Evolutionary conservation across 352 stramenopile species (phyloP).

Genomic region (Globisporangium paddicum): DNA sequence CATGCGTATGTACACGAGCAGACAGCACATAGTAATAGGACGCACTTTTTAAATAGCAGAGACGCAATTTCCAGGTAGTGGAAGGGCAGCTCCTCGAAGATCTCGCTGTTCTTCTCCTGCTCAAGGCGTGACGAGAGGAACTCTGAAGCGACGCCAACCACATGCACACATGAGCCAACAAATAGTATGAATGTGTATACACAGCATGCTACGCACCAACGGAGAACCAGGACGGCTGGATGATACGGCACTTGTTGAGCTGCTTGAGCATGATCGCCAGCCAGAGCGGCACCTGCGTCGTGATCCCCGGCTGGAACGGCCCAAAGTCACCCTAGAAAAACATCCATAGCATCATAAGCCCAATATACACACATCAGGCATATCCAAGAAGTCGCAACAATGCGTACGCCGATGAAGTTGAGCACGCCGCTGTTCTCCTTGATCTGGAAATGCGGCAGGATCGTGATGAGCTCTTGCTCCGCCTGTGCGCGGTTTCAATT

Average conservation of each 20-base stretch:
- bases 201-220: slow-evolving; percentile 32
- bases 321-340: slow-evolving; percentile 71
- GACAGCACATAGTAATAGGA: slow-evolving; percentile 5
- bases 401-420: slow-evolving; percentile 70
- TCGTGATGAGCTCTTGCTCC: slow-evolving; percentile 83
- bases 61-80: slow-evolving; percentile 86
- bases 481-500: slow-evolving; percentile 41
- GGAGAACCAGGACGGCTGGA: slow-evolving; percentile 78
- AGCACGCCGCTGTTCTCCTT: slow-evolving; percentile 71
- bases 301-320: slow-evolving; percentile 85
- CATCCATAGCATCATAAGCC: neutral
- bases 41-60: slow-evolving; percentile 80
- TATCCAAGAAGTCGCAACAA: neutral
- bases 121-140: slow-evolving; percentile 54
- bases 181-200: neutral
- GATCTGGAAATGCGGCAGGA: slow-evolving; percentile 84
- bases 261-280: slow-evolving; percentile 89
- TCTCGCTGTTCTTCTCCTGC: slow-evolving; percentile 64
- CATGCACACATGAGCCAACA: neutral
- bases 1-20: neutral
- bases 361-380: too few species aligned
- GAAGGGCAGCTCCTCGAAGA: slow-evolving; percentile 80
- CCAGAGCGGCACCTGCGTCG: slow-evolving; percentile 81
- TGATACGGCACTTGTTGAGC: slow-evolving; percentile 84
- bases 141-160: slow-evolving; percentile 23